phyloP scores from a whole-genome alignment of 345 rosid genomes.

The Hypericum androsaemum region DNA sequence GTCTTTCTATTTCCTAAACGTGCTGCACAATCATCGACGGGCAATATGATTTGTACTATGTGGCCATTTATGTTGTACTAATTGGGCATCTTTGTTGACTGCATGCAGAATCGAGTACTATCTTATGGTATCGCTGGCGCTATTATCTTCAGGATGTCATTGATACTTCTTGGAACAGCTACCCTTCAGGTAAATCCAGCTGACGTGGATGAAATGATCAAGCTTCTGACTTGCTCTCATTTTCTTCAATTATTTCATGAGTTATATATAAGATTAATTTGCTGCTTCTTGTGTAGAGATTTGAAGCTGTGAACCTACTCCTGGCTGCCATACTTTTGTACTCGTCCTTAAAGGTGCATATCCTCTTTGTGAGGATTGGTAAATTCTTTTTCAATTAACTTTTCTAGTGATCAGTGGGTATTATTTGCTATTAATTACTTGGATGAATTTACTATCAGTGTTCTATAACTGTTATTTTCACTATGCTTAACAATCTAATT shows the following conservation, averaged over 20 bases:
- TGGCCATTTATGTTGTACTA: conserved; percentile 6
- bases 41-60: background rate
- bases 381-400: background rate
- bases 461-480: conserved; percentile 6
- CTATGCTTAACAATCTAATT: background rate
- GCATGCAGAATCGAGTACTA: conserved; percentile 67
- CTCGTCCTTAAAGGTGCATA: conserved; percentile 75
- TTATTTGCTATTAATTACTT: conserved; percentile 1
- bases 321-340: conserved; percentile 74
- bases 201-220: too few species aligned
- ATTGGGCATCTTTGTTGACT: conserved; percentile 10
- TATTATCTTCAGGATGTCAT: conserved; percentile 54
- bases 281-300: conserved; percentile 40
- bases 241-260: too few species aligned
- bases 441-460: background rate
- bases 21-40: background rate
- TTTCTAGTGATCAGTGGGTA: background rate
- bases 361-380: conserved; percentile 10
- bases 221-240: too few species aligned
- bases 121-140: conserved; percentile 93
- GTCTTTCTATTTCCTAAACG: conserved; percentile 6
- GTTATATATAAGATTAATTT: background rate
- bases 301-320: conserved; percentile 71
- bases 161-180: conserved; percentile 81
- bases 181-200: conserved; percentile 66